Conservation (phyloP, 129 eudicot species). For the Lactuca sativa region DNA sequence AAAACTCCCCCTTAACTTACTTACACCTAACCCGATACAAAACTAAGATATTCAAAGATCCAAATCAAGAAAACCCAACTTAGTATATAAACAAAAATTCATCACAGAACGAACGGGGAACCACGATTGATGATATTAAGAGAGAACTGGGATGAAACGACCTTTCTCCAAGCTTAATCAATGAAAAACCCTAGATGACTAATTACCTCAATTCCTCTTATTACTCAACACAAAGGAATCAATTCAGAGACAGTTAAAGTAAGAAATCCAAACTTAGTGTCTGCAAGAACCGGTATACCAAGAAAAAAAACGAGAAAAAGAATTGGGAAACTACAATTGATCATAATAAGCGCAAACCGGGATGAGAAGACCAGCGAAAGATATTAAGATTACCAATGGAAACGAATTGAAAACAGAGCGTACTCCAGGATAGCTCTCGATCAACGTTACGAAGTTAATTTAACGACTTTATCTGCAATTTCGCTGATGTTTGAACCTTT, state of each 20-base stretch:
- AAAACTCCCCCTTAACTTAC: not conserved
- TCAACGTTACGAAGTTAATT: constrained; percentile 16
- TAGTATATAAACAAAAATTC: not conserved
- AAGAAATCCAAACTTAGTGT: not conserved
- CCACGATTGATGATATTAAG: not conserved
- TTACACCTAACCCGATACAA: not conserved
- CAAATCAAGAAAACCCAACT: not conserved
- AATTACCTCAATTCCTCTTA: constrained; percentile 17
- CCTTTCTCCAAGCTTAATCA: constrained; percentile 4
- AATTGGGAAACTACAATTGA: constrained; percentile 10
- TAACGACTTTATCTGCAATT: constrained; percentile 5
- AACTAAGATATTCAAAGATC: constrained; percentile 1
- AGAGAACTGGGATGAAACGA: not conserved
- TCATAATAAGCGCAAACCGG: not conserved
- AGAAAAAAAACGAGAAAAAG: not conserved
- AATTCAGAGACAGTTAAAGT: not conserved
- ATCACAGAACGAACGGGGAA: not conserved
- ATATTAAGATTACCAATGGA: constrained; percentile 4
- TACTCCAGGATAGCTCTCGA: constrained; percentile 2
- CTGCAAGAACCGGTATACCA: constrained; percentile 1
- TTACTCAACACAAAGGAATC: not conserved
- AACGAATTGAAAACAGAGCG: not conserved
- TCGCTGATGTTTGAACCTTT: not conserved
- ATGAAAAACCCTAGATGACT: constrained; percentile 23
- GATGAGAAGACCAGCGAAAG: constrained; percentile 11